A percentile compares a stretch with the other conserved stretches of the same genome.
phyloP scores from a whole-genome alignment of 495 filamentous ascomycete genomes.

The Coniosporium apollinis region DNA sequence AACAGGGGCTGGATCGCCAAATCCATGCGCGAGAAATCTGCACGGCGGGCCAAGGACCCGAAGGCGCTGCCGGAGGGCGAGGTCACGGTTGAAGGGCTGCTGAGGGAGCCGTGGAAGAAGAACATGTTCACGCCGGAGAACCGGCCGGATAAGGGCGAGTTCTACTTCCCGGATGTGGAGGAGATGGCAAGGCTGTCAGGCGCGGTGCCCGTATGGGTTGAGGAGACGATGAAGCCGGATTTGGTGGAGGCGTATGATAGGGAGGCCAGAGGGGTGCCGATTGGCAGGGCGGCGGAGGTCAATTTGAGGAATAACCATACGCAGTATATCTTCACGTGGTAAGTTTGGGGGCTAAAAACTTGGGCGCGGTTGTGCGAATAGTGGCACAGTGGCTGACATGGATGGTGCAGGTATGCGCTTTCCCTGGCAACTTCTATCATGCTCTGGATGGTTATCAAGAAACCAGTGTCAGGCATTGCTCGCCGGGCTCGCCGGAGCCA shows the following conservation, averaged over 20 bases:
- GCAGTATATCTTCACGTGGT: constrained; percentile 99
- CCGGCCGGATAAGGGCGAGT: constrained; percentile 60
- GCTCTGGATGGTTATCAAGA: constrained; percentile 84
- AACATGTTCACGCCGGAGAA: constrained; percentile 95
- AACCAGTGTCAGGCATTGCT: constrained; percentile 55
- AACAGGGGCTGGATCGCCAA: constrained; percentile 82
- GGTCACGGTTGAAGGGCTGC: constrained; percentile 64
- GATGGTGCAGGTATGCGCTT: constrained; percentile 62
- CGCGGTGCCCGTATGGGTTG: constrained; percentile 83
- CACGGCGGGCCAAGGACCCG: constrained; percentile 32
- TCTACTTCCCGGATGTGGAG: constrained; percentile 85
- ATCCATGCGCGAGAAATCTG: constrained; percentile 44
- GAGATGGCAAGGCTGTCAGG: constrained; percentile 82
- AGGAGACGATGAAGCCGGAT: constrained; percentile 85
- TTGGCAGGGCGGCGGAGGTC: constrained; percentile 80
- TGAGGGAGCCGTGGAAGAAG: constrained; percentile 85
- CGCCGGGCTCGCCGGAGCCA: constrained; percentile 65
- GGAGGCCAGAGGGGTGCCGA: constrained; percentile 68
- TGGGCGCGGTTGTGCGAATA: background rate
- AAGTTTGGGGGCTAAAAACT: constrained; percentile 18
- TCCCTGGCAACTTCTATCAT: constrained; percentile 77
- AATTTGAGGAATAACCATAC: constrained; percentile 91
- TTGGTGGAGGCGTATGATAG: constrained; percentile 53
- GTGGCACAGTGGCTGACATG: background rate
- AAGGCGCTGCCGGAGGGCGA: constrained; percentile 44